Base-by-base conservation (phyloP, 371 early-diverging fungal species). In the Mucor ambiguus region DNA sequence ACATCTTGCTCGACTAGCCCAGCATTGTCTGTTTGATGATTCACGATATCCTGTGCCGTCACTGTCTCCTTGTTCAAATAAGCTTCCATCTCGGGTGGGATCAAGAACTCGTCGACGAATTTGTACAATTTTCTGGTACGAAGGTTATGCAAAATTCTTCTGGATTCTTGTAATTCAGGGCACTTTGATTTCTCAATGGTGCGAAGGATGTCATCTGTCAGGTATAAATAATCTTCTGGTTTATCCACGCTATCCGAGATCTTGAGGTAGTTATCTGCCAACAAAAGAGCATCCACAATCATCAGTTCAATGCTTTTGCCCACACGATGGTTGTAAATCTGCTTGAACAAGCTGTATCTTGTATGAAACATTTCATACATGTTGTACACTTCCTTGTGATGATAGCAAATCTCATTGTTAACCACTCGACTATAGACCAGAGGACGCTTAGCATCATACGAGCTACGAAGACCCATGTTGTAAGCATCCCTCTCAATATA, bases 361-460 rank as follows among this genome's bases (percentile, higher is more conserved):
- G 95, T 93, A 64, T 95, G 93, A 74, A 97, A 98, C 77, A 98
- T 83, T 76, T 96, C 93, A 54, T 92, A 91, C 20, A 94, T 58
- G 61, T 90, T 92, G 69, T 90, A 91, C 0, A 86, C 79, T 68
- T 94, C 93, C 62, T 93, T 89, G 68, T 94, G 86, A 65, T 92
- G 85, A 76, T 89, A 98, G 74, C 95, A 93, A 22, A 97, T 92
- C 73, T 97, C 90, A 70, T 95, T 86, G 64, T 92, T 90, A 20
- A 96, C 87, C 1, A 97, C 96, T 48, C 95, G 87, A 11, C 91
- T 88, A 71, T 90, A 91, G 38, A 85, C 85, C 81, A 97, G 89
- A 6, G 95, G 77, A 37, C 98, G 81, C 16, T 84, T 80, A 37
- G 89, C 86, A 70, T 97, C 96, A 61, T 93, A 92, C 28, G 92